Conservation (phyloP, 2,329 filamentous ascomycete species). For the Ceratocystis variospora region DNA sequence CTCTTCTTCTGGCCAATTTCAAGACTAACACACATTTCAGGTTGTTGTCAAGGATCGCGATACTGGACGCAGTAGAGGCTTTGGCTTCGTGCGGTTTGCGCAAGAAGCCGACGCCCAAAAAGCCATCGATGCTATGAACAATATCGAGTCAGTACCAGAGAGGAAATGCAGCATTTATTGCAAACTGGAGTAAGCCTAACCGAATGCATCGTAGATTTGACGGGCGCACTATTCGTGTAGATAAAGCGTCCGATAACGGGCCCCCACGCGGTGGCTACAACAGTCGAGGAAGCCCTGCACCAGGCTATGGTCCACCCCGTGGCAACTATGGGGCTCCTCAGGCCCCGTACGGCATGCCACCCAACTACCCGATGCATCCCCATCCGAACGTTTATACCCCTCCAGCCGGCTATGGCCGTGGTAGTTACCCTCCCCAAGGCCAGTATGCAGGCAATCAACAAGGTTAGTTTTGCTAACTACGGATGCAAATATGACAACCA, state of each 20-base stretch:
- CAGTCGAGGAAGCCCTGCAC: slow-evolving; percentile 29
- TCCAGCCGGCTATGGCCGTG: slow-evolving; percentile 28
- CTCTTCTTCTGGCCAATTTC: neutral
- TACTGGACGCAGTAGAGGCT: slow-evolving; percentile 89
- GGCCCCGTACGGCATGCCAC: slow-evolving; percentile 27
- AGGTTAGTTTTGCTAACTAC: slow-evolving; percentile 26
- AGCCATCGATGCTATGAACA: slow-evolving; percentile 71
- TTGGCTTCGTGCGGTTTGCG: slow-evolving; percentile 86
- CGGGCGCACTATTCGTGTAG: slow-evolving; percentile 84
- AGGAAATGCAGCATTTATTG: neutral
- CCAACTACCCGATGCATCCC: slow-evolving; percentile 9
- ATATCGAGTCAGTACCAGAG: slow-evolving; percentile 57
- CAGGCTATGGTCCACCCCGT: slow-evolving; percentile 32
- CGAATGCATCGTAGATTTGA: slow-evolving; percentile 55
- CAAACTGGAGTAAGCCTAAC: slow-evolving; percentile 8
- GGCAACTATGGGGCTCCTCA: slow-evolving; percentile 32
- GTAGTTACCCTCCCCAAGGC: slow-evolving; percentile 29
- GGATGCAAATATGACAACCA: neutral
- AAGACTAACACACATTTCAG: slow-evolving; percentile 33
- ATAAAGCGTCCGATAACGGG: slow-evolving; percentile 78
- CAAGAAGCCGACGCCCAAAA: slow-evolving; percentile 62
- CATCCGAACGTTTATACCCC: slow-evolving; percentile 29
- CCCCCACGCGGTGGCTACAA: slow-evolving; percentile 35
- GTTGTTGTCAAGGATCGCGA: slow-evolving; percentile 97
- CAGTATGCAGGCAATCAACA: slow-evolving; percentile 30